Conservation (phyloP, 2,329 filamentous ascomycete genomes). For the Alternaria incomplexa region DNA sequence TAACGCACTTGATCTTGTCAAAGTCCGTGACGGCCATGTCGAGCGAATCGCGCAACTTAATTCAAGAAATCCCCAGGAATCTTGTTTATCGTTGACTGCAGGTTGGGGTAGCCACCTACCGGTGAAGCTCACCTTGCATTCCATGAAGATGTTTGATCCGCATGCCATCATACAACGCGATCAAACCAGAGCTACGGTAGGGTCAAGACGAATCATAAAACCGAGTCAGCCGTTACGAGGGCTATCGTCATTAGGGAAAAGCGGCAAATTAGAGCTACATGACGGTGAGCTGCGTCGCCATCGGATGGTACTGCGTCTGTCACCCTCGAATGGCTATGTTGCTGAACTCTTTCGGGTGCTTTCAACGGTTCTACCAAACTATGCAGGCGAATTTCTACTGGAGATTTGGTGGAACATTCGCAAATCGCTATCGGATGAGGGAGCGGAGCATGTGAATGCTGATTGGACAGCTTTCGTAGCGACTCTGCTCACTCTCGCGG, state of each 20-base stretch:
- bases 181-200: slow-evolving; percentile 37
- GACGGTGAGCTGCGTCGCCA: slow-evolving; percentile 43
- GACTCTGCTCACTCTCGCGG: slow-evolving; percentile 48
- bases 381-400: slow-evolving; percentile 45
- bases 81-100: slow-evolving; percentile 39
- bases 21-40: slow-evolving; percentile 40
- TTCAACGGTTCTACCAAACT: slow-evolving; percentile 42
- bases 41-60: slow-evolving; percentile 40
- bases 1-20: slow-evolving; percentile 36
- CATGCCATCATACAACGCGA: slow-evolving; percentile 37
- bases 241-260: slow-evolving; percentile 31
- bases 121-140: slow-evolving; percentile 29
- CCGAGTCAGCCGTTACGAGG: slow-evolving; percentile 27
- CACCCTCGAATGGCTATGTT: slow-evolving; percentile 35
- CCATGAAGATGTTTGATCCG: slow-evolving; percentile 43
- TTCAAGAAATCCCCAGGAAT: slow-evolving; percentile 24
- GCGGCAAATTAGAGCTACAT: slow-evolving; percentile 38
- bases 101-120: slow-evolving; percentile 48
- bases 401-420: slow-evolving; percentile 49
- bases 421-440: slow-evolving; percentile 24
- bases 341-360: slow-evolving; percentile 42
- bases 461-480: slow-evolving; percentile 51
- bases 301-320: slow-evolving; percentile 39
- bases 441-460: slow-evolving; percentile 14
- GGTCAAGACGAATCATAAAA: slow-evolving; percentile 41